Percentiles rank a stretch among this genome's conserved stretches.
Evolutionary conservation across 1,284 basidiomycete genomes (phyloP).

Genomic region (Papiliotrema nemorosa): DNA sequence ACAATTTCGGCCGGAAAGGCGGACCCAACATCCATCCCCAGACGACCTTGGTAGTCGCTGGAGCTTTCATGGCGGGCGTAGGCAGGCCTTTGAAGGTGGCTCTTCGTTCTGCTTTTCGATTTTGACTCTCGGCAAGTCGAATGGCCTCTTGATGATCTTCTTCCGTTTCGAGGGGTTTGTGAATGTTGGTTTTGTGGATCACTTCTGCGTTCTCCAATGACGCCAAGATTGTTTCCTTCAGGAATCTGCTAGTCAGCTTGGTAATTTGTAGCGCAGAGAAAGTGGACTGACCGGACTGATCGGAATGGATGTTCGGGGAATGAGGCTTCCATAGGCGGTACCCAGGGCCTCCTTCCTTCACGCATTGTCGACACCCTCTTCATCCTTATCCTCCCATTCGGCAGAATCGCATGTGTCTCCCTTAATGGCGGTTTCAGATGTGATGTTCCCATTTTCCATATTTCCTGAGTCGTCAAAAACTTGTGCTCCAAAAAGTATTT

Average conservation of each 20-base stretch:
- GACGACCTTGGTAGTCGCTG: slow-evolving; percentile 11
- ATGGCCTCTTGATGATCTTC: slow-evolving; percentile 22
- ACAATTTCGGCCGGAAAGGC: not conserved
- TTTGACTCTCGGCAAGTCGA: slow-evolving; percentile 9
- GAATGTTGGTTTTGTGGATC: slow-evolving; percentile 17
- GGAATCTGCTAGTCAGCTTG: slow-evolving; percentile 16
- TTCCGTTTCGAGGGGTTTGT: slow-evolving; percentile 17
- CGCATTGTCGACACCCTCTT: slow-evolving; percentile 27
- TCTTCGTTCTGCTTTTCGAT: slow-evolving; percentile 10
- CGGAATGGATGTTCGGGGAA: slow-evolving; percentile 32
- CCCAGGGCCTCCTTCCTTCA: slow-evolving; percentile 25
- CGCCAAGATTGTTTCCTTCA: slow-evolving; percentile 23
- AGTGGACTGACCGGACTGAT: slow-evolving; percentile 18
- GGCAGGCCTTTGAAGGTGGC: slow-evolving; percentile 8
- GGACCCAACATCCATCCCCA: slow-evolving; percentile 24
- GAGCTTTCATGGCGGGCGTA: slow-evolving; percentile 10
- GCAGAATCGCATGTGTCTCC: slow-evolving; percentile 10
- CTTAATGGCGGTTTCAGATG: slow-evolving; percentile 13
- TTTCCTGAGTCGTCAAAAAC: slow-evolving; percentile 12
- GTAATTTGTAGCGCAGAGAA: not conserved
- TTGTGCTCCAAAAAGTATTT: slow-evolving; percentile 4
- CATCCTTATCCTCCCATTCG: slow-evolving; percentile 27
- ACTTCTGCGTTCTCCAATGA: slow-evolving; percentile 21
- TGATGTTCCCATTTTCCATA: slow-evolving; percentile 21
- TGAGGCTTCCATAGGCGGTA: slow-evolving; percentile 19